A percentile compares a stretch with the other conserved stretches of the same genome.
These are phyloP conservation scores for Acer yangbiense DNA, from an alignment of 345 rosid genomes.

Conservation along the genomic window DNA sequence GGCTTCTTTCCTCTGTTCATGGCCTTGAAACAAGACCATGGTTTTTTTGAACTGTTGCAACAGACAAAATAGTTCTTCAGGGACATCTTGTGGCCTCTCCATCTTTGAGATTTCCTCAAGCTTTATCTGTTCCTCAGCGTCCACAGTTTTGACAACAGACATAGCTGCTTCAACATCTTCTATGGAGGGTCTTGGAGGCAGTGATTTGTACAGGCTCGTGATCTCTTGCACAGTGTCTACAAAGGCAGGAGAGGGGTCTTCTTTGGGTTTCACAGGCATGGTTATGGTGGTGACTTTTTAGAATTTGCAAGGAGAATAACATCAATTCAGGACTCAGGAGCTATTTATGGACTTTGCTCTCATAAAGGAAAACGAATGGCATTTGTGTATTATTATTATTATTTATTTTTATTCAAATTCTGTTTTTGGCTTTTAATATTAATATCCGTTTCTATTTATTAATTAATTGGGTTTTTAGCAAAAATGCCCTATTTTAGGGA, in stretches of 20 bases:
- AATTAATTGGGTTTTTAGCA: too few species aligned
- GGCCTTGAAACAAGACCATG: constrained; percentile 49
- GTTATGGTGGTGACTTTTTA: constrained; percentile 17
- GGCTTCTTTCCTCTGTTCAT: constrained; percentile 59
- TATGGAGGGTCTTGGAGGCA: constrained; percentile 59
- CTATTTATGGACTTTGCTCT: not conserved
- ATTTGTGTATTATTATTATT: not conserved
- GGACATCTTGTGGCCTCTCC: constrained; percentile 39
- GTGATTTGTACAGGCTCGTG: constrained; percentile 52
- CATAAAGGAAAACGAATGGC: not conserved
- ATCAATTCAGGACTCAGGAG: not conserved
- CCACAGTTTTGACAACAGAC: constrained; percentile 44
- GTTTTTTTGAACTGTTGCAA: constrained; percentile 45
- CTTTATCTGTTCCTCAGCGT: constrained; percentile 42
- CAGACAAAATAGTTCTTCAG: constrained; percentile 48
- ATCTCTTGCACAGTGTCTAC: constrained; percentile 50
- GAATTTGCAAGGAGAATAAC: not conserved
- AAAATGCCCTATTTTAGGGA: too few species aligned
- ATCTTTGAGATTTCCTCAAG: constrained; percentile 50
- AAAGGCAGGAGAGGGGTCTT: constrained; percentile 42
- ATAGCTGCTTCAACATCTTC: constrained; percentile 66
- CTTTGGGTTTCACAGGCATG: constrained; percentile 43
- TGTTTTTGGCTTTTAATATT: not conserved
- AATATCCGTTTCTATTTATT: too few species aligned
- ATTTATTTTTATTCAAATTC: not conserved